Conservation (phyloP, 306 rosid genomes). For the Ammopiptanthus mongolicus region DNA sequence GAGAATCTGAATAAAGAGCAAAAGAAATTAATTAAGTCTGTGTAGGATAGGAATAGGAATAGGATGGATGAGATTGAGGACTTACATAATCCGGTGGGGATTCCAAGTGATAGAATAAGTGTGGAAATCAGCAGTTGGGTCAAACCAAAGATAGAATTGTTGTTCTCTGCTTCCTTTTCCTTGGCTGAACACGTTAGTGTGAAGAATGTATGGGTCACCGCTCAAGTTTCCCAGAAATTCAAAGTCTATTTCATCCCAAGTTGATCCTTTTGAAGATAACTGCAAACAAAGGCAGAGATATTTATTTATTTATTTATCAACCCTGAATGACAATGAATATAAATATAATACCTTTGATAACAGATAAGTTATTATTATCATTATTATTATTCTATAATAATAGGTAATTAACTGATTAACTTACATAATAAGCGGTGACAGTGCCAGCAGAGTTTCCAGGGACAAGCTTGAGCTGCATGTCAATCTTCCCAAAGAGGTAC, state of each 20-base stretch:
- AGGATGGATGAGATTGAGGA: background rate
- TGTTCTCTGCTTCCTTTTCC: constrained; percentile 80
- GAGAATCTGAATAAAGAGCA: constrained; percentile 43
- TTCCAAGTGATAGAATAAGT: constrained; percentile 72
- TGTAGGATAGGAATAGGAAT: background rate
- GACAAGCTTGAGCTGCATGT: constrained; percentile 81
- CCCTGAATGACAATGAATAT: background rate
- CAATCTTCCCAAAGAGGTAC: constrained; percentile 57
- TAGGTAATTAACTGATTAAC: too few species aligned
- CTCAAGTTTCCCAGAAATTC: constrained; percentile 67
- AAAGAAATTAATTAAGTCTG: background rate
- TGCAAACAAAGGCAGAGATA: constrained; percentile 6
- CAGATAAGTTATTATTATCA: background rate
- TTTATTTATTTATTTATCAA: background rate
- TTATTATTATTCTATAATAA: background rate
- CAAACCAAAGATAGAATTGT: constrained; percentile 74
- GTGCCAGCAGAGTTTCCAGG: constrained; percentile 78
- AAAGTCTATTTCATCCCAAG: constrained; percentile 77
- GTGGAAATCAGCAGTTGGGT: constrained; percentile 72
- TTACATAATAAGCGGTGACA: constrained; percentile 73
- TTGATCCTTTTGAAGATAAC: constrained; percentile 56
- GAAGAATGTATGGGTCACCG: constrained; percentile 70
- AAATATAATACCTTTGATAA: background rate
- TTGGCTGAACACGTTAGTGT: constrained; percentile 62
- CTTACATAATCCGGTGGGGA: constrained; percentile 47